Base-by-base conservation (phyloP, 2,329 filamentous ascomycete genomes). In the Clonostachys rhizophaga region DNA sequence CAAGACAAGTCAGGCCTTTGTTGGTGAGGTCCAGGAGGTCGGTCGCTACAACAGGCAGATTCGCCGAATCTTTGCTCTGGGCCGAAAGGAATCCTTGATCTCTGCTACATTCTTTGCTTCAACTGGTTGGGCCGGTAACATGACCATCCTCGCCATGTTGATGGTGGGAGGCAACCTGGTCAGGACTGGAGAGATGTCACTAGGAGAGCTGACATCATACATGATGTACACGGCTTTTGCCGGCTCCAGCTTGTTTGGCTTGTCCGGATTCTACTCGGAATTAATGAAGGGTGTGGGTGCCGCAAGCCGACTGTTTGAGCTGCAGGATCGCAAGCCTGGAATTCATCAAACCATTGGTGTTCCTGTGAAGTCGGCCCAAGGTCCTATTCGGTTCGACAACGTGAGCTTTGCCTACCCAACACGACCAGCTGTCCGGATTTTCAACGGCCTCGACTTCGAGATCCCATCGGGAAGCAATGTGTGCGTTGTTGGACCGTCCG, bases 251-350 rank as follows among this genome's bases (percentile, higher is more conserved):
- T 80, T 99, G 53, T 96, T 97, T 56, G 94, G 94, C 5, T 75
- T 99, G 2, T 96, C 91, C 5, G 90, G 89, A 48, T 99, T 99
- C 70, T 99, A 96, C 68, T 96, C 91, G 0, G 94, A 99, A 64
- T 77, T 99, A 51, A 99, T 99, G 94, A 99, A 99, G 67, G 95
- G 95, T 40, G 92, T 96, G 5, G 94, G 95, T 58, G 94, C 94
- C 40, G 94, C 94, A n/a, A 95, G 87, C 59, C 87, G 94, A 50
- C 76, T 99, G 2, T 99, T 99, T 60, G 94, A 99, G 62, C 79
- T 99, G 6, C 91, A 97, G 63, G 94, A 99, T 64, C 85, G 94
- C 52, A 75, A 89, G 49, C 88, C 91, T 0, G 86, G 84, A 3
- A 95, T 97, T 51, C 86, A 86, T n/a, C 83, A 91, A 17, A 99